Base-by-base conservation (phyloP, 2,329 filamentous ascomycete genomes). In the Lomentospora prolificans region DNA sequence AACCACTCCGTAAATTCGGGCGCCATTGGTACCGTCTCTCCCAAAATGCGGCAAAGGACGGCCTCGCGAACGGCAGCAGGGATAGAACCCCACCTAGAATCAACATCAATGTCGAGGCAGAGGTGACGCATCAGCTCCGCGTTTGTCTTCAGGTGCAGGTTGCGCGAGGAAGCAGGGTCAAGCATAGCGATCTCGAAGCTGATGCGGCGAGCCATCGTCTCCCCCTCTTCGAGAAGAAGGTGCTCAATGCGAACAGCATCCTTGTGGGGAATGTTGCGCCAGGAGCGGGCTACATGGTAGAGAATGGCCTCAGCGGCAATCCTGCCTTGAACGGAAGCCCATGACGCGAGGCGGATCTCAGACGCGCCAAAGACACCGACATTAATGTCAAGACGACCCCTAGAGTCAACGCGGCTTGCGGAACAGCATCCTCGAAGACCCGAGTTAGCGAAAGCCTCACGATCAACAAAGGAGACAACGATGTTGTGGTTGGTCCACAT, bases 241-340 rank as follows among this genome's bases (percentile, higher is more conserved):
- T 68, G 67, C 59, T 70, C 68, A 2, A 66, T 64, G 14, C 66
- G 62, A 4, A 66, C 61, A 2, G 68, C 67, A 14, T 67, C 62
- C 8, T 59, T 58, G 24, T 66, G 62, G 4, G 61, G 59, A 7
- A 68, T 58, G 3, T 61, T 57, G 22, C 68, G 58, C 19, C 64
- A 60, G 3, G 64, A 62, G 7, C 66, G 62, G 3, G 67, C 63
- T 4, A 64, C 63, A 54, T 71, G 68, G 56, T 70, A 69, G 3
- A 71, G 57, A n/a, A 70, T 61, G 3, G 64, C 64, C 57, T 70
- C 69, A 3, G 67, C 59, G 19, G 54, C 54, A 27, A 65, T 57
- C 12, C 56, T 58, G 3, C 59, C 58, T n/a, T 63, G 55, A 2
- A 65, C 59, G 6, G 61, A 59, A 39, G 64, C 59, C 66, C 66